Evolutionary conservation across 164 flowering plant species (phyloP).

Genomic region (Magnolia changhungtana): DNA sequence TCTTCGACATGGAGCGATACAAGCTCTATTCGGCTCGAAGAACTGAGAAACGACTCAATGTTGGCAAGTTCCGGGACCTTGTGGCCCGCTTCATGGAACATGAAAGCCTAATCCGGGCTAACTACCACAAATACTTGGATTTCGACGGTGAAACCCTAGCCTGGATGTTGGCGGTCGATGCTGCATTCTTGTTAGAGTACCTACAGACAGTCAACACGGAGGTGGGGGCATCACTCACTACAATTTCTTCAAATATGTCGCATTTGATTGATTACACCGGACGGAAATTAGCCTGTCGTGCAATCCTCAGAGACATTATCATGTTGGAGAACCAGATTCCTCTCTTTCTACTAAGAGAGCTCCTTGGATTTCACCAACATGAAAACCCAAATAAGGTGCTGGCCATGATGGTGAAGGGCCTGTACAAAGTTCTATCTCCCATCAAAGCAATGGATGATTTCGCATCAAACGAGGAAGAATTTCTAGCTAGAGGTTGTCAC

Average conservation of each 20-base stretch:
- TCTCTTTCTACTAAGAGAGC: neutral
- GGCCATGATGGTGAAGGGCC: slow-evolving; percentile 25
- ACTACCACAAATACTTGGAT: slow-evolving; percentile 25
- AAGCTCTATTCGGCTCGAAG: slow-evolving; percentile 7
- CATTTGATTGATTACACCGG: slow-evolving; percentile 18
- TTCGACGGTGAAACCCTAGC: slow-evolving; percentile 22
- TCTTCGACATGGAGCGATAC: slow-evolving; percentile 12
- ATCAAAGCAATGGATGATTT: slow-evolving; percentile 12
- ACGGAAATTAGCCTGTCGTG: slow-evolving; percentile 15
- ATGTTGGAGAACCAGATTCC: slow-evolving; percentile 29
- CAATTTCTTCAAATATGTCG: slow-evolving; percentile 6
- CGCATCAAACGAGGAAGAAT: neutral
- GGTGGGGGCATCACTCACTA: slow-evolving; percentile 2
- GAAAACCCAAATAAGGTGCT: slow-evolving; percentile 24
- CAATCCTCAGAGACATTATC: slow-evolving; percentile 23
- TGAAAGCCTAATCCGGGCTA: slow-evolving; percentile 21
- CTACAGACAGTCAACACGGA: slow-evolving; percentile 11
- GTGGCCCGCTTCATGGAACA: slow-evolving; percentile 7
- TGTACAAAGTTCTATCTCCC: slow-evolving; percentile 35
- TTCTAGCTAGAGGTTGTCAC: slow-evolving; percentile 15
- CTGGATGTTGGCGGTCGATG: slow-evolving; percentile 31
- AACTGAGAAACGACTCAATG: slow-evolving; percentile 8
- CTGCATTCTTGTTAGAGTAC: slow-evolving; percentile 28
- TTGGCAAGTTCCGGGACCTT: slow-evolving; percentile 13
- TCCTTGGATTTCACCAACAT: neutral